Evolutionary conservation across 352 stramenopile species (phyloP).

Genomic region (Phytopythium kandeliae): DNA sequence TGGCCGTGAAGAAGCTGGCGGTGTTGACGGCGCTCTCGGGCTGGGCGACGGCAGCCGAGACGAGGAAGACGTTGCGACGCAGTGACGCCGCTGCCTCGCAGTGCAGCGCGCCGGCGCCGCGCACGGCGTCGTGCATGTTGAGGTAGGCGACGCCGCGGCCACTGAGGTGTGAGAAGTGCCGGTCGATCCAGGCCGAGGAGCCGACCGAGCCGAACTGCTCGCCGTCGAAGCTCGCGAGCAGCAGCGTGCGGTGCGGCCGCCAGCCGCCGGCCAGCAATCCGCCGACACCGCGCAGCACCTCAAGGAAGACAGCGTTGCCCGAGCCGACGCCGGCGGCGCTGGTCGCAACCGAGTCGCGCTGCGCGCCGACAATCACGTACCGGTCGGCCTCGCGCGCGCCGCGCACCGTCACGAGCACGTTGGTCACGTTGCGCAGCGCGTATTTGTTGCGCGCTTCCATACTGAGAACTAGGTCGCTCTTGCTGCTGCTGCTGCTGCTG

Average conservation of each 20-base stretch:
- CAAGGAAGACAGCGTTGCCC: constrained; percentile 76
- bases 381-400: constrained; percentile 69
- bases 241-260: constrained; percentile 69
- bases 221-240: constrained; percentile 72
- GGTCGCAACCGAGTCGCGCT: constrained; percentile 60
- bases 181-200: constrained; percentile 81
- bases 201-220: constrained; percentile 77
- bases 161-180: constrained; percentile 55
- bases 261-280: constrained; percentile 60
- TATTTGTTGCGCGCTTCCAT: constrained; percentile 72
- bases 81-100: constrained; percentile 69
- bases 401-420: constrained; percentile 68
- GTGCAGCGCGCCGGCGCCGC: constrained; percentile 49
- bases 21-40: constrained; percentile 42
- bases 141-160: constrained; percentile 69
- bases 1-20: constrained; percentile 38
- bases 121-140: constrained; percentile 68
- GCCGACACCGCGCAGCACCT: constrained; percentile 55
- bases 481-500: background rate
- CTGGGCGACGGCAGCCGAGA: constrained; percentile 60
- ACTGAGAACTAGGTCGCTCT: constrained; percentile 17
- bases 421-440: constrained; percentile 66
- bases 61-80: constrained; percentile 72
- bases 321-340: constrained; percentile 64
- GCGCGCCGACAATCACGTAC: constrained; percentile 70